Conservation (phyloP, 2,329 filamentous ascomycete species). For the Teratosphaeria epicoccoides region DNA sequence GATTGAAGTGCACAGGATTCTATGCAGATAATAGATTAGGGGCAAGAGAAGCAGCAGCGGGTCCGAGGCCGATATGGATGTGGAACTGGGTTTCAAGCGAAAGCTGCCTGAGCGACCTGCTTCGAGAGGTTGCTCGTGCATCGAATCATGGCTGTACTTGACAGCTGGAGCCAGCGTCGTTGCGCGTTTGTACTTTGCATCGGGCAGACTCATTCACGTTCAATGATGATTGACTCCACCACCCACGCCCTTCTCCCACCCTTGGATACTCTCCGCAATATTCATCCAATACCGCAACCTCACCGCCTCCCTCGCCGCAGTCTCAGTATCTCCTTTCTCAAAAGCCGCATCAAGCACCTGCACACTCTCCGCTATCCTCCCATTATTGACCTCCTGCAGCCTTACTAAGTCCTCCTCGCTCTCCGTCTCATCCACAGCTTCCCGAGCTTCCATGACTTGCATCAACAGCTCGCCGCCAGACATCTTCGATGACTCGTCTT, state of each 20-base stretch:
- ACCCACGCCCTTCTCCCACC: slow-evolving; percentile 70
- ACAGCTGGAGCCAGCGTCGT: too few relatives aligned
- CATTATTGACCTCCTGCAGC: slow-evolving; percentile 56
- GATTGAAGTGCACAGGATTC: too few relatives aligned
- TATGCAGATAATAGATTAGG: too few relatives aligned
- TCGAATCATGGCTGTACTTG: too few relatives aligned
- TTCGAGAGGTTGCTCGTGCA: too few relatives aligned
- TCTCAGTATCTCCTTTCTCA: slow-evolving; percentile 51
- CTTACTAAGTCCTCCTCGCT: slow-evolving; percentile 52
- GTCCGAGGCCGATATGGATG: too few relatives aligned
- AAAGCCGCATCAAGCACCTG: slow-evolving; percentile 54
- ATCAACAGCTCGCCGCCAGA: slow-evolving; percentile 63
- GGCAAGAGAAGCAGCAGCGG: too few relatives aligned
- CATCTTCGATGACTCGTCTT: slow-evolving; percentile 64
- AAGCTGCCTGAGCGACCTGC: too few relatives aligned
- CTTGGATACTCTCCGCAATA: slow-evolving; percentile 65
- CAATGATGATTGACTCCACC: slow-evolving; percentile 23
- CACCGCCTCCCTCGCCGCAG: slow-evolving; percentile 62
- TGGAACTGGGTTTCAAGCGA: too few relatives aligned
- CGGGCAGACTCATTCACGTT: too few relatives aligned
- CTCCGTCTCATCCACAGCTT: slow-evolving; percentile 48
- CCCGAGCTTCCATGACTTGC: slow-evolving; percentile 63
- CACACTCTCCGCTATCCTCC: slow-evolving; percentile 54
- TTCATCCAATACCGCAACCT: slow-evolving; percentile 83
- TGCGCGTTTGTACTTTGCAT: too few relatives aligned